phyloP scores from a whole-genome alignment of 495 filamentous ascomycete genomes.

The Trichoderma erinaceum region DNA sequence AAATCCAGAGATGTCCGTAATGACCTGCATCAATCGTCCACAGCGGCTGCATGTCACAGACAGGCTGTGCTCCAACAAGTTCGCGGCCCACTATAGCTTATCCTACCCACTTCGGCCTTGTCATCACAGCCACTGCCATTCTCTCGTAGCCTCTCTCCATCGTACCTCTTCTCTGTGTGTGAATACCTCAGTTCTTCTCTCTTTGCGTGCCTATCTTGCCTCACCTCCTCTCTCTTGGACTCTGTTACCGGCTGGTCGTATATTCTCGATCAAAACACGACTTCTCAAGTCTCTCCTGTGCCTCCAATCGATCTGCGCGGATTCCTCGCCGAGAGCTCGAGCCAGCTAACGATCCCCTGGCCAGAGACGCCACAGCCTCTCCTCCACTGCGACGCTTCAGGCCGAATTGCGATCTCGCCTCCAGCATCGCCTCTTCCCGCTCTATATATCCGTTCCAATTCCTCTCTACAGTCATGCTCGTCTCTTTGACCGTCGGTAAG shows the following conservation, averaged over 20 bases:
- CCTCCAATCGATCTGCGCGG: not conserved
- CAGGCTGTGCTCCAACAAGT: not conserved
- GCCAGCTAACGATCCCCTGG: not conserved
- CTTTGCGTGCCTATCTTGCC: not conserved
- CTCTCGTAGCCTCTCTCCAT: not conserved
- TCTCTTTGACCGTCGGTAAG: conserved; percentile 98
- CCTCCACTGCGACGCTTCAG: not conserved
- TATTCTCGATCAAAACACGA: not conserved
- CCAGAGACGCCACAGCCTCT: no score
- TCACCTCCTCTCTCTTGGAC: not conserved
- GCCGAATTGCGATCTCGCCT: not conserved
- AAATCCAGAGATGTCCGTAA: no score
- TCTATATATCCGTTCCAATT: no score
- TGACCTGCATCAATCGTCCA: no score
- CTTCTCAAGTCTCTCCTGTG: not conserved
- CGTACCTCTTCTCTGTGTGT: not conserved
- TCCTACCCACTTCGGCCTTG: conserved; percentile 6
- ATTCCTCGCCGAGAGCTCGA: not conserved
- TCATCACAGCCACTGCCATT: not conserved
- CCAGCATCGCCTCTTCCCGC: not conserved
- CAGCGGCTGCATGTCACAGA: no score
- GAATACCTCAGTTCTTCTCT: no score
- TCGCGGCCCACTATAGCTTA: conserved; percentile 1
- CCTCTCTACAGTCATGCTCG: conserved; percentile 59
- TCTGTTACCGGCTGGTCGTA: not conserved